These are phyloP conservation scores for Aspergillus alliaceus DNA, from an alignment of 2,329 filamentous ascomycete genomes.

Conservation along the genomic window DNA sequence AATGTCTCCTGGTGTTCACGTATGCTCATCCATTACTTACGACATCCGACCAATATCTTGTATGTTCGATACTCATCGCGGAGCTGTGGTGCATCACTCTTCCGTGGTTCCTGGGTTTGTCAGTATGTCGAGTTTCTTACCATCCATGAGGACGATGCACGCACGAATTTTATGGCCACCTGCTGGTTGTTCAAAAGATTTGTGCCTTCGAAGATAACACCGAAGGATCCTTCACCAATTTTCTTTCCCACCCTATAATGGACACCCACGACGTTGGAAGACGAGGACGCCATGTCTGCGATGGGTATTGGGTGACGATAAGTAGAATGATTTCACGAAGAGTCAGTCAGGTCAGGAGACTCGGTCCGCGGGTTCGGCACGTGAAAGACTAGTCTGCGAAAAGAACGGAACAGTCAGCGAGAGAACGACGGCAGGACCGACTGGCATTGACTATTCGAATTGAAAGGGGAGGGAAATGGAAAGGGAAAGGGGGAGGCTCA, in stretches of 20 bases:
- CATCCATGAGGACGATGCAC: constrained; percentile 40
- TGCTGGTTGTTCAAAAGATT: constrained; percentile 99
- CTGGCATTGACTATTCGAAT: background rate
- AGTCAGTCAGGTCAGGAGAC: constrained; percentile 14
- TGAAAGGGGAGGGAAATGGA: background rate
- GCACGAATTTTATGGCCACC: constrained; percentile 98
- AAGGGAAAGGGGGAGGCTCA: constrained; percentile 6
- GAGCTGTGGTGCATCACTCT: constrained; percentile 96
- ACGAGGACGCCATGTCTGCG: constrained; percentile 72
- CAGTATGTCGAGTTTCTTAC: constrained; percentile 13
- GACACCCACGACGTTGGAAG: constrained; percentile 96
- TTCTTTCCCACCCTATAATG: constrained; percentile 99
- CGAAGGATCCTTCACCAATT: constrained; percentile 97
- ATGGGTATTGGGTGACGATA: background rate
- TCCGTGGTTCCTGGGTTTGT: constrained; percentile 79
- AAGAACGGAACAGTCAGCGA: constrained; percentile 10
- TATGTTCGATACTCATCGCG: constrained; percentile 99
- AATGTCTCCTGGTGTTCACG: constrained; percentile 7
- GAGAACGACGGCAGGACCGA: background rate
- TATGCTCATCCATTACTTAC: constrained; percentile 61
- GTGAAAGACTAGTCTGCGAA: constrained; percentile 18
- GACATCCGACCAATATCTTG: constrained; percentile 98
- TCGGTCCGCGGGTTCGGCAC: constrained; percentile 17
- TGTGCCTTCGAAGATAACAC: constrained; percentile 97
- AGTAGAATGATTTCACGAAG: constrained; percentile 11